Percentiles rank a stretch among this genome's conserved stretches.
phyloP scores from a whole-genome alignment of 2,329 filamentous ascomycete species.

The Leptographium procerum region DNA sequence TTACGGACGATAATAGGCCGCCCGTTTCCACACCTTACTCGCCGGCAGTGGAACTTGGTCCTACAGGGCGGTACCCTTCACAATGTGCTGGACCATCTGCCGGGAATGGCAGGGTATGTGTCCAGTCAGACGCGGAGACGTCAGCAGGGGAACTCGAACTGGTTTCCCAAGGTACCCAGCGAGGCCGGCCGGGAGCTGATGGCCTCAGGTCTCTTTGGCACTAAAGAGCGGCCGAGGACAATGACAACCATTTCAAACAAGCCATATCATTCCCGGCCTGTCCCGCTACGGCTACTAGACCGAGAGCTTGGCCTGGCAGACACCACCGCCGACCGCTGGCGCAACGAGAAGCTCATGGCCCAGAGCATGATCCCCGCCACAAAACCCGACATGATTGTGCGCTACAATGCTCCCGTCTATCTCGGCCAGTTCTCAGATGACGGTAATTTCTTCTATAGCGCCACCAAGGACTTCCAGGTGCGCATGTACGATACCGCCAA shows the following conservation, averaged over 20 bases:
- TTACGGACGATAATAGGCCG: not conserved
- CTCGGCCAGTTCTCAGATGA: constrained; percentile 95
- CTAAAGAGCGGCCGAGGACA: constrained; percentile 36
- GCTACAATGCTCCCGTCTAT: constrained; percentile 78
- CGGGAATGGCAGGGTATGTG: not conserved
- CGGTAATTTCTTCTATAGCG: constrained; percentile 93
- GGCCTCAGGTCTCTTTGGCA: constrained; percentile 70
- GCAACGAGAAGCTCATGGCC: constrained; percentile 54
- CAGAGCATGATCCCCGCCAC: constrained; percentile 68
- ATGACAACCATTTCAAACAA: not conserved
- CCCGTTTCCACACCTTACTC: constrained; percentile 9
- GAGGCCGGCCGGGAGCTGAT: constrained; percentile 67
- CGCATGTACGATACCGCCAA: constrained; percentile 97
- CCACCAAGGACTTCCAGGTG: constrained; percentile 84
- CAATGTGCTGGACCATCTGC: constrained; percentile 11
- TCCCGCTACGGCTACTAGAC: constrained; percentile 63
- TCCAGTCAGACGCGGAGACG: constrained; percentile 28
- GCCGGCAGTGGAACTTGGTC: constrained; percentile 14
- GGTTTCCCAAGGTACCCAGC: constrained; percentile 77
- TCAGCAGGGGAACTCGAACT: constrained; percentile 34
- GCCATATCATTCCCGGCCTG: constrained; percentile 15
- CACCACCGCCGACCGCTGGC: constrained; percentile 22
- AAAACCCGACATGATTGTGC: constrained; percentile 73
- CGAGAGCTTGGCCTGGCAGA: constrained; percentile 67
- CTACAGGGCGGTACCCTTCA: constrained; percentile 14